phyloP scores from a whole-genome alignment of 805 yeast genomes.

The Saturnispora silvae region DNA sequence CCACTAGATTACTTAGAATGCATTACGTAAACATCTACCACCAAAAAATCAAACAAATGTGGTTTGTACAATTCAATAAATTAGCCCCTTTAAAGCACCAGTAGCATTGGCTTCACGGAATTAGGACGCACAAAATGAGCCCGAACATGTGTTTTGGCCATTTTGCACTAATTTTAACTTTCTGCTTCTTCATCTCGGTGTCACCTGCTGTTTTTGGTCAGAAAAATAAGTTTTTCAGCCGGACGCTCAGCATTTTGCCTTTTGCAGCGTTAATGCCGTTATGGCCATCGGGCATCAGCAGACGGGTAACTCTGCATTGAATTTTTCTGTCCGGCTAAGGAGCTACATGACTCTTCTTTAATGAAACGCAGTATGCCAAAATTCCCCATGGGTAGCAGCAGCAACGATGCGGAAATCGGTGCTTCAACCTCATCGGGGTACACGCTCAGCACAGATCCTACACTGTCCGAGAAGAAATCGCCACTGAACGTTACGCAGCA shows the following conservation, averaged over 20 bases:
- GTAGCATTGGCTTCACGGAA: no score
- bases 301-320: no score
- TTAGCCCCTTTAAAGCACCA: background rate
- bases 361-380: background rate
- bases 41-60: background rate
- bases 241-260: no score
- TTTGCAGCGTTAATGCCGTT: background rate
- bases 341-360: no score
- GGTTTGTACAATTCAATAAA: background rate
- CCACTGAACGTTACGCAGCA: background rate
- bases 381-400: background rate
- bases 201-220: no score
- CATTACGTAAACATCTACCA: background rate
- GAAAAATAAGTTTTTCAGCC: no score
- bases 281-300: background rate
- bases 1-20: no score
- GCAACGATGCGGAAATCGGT: background rate
- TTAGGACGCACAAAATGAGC: no score
- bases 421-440: background rate
- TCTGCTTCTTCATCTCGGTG: no score
- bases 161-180: no score
- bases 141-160: no score
- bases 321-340: no score
- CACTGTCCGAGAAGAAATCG: conserved; percentile 1
- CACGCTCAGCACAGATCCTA: background rate